Evolutionary conservation across 805 yeast genomes (phyloP), one percentile per base, ranked within the genome.

Genomic region (Yarrowia osloensis): DNA sequence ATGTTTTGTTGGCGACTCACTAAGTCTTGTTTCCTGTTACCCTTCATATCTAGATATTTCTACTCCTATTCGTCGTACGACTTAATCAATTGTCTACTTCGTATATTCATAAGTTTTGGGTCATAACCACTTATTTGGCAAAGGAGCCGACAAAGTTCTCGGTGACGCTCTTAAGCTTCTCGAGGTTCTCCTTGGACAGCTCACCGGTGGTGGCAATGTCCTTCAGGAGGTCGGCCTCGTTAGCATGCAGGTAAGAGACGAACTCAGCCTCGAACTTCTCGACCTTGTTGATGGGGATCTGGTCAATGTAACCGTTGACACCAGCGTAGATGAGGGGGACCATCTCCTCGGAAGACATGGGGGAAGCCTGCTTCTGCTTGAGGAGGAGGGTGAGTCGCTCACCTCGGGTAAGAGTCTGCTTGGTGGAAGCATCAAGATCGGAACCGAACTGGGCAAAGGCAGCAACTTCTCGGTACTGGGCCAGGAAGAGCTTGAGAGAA

Each of bases 391-490:
- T 95, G 80, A 95, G 90, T 87, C 99, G 94, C 89, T 95, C 99
- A 92, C 99, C 99, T 90, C 99, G 93, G 78, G 86, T 85, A 82
- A 95, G 88, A 79, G 99, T 95, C 86, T 92, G 98, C 87, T 94
- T 95, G 83, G 99, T 95, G 70, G 98, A 92, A 76, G 99, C 98
- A 84, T 95, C 99, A 82, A 95, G 88, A 85, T 95, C 99, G 76
- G 99, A 95, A 89, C 99, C 99, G 88, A 95, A 95, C 88, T 95
- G 99, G 78, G 99, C 99, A 83, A 95, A 95, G 78, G 99, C 99
- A 81, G 99, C 99, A 77, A 95, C 99, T 89, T 95, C 99, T 91
- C 99, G 93, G 90, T 95, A 95, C 87, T 95, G 99, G 78, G 99
- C 99, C 88, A 95, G 90, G 97, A 92, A 95, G 83, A 95, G 91